Evolutionary conservation across 805 yeast species (phyloP).

Genomic region (Candida awuae): DNA sequence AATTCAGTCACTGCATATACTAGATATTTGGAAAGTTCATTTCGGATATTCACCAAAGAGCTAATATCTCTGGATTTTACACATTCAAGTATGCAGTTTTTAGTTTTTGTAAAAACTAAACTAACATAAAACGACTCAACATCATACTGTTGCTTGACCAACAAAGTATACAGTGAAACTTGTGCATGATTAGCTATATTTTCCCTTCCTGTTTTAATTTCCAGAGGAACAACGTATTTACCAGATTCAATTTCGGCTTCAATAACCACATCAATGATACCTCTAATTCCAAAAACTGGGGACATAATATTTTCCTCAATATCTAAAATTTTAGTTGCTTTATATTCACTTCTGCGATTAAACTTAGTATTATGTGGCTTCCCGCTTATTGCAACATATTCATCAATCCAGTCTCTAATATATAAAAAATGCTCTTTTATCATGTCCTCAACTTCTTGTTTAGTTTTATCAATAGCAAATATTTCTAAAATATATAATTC

Average conservation of each 20-base stretch:
- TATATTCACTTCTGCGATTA: slow-evolving; percentile 31
- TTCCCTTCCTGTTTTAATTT: slow-evolving; percentile 77
- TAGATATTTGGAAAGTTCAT: slow-evolving; percentile 53
- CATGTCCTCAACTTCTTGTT: slow-evolving; percentile 35
- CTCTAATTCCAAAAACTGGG: slow-evolving; percentile 81
- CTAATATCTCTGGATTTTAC: slow-evolving; percentile 50
- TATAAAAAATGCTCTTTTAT: slow-evolving; percentile 43
- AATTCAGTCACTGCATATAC: slow-evolving; percentile 41
- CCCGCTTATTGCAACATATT: slow-evolving; percentile 29
- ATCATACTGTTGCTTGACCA: slow-evolving; percentile 74
- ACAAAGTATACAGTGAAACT: slow-evolving; percentile 68
- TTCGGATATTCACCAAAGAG: slow-evolving; percentile 64
- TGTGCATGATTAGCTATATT: slow-evolving; percentile 75
- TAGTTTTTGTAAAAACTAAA: slow-evolving; percentile 64
- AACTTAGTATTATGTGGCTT: slow-evolving; percentile 3
- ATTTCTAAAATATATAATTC: slow-evolving; percentile 32
- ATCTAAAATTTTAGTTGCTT: slow-evolving; percentile 62
- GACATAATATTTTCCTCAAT: slow-evolving; percentile 92
- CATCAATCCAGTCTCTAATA: slow-evolving; percentile 45
- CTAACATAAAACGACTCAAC: slow-evolving; percentile 56
- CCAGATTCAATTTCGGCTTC: slow-evolving; percentile 42
- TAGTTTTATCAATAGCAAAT: slow-evolving; percentile 46
- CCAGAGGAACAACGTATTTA: slow-evolving; percentile 65
- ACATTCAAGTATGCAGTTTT: slow-evolving; percentile 35
- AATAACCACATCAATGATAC: slow-evolving; percentile 82